Conservation (phyloP, 768 basidiomycete species). For the Amanita pallidorosea region DNA sequence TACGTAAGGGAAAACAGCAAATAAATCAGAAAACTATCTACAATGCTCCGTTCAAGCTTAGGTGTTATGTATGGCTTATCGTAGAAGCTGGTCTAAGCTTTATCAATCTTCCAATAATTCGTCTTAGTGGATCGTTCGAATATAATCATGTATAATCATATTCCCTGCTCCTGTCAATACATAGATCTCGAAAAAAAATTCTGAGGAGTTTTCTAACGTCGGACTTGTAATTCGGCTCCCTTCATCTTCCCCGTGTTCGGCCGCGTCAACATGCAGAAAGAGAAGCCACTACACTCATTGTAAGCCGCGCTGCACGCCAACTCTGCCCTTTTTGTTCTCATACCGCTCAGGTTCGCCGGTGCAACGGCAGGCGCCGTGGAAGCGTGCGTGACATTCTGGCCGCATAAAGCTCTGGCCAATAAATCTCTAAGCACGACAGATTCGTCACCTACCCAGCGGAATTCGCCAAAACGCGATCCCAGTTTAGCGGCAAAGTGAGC, state of each 20-base stretch:
- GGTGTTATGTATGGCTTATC: no score
- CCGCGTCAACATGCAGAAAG: constrained; percentile 26
- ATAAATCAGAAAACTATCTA: no score
- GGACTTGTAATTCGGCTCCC: background rate
- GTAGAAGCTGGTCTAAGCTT: no score
- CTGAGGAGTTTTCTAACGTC: background rate
- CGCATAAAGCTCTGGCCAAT: background rate
- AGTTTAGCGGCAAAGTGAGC: constrained; percentile 71
- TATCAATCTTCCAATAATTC: no score
- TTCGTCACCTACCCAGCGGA: constrained; percentile 86
- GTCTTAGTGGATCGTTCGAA: no score
- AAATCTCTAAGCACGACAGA: constrained; percentile 22
- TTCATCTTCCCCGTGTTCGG: background rate
- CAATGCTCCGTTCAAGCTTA: no score
- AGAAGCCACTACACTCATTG: constrained; percentile 80
- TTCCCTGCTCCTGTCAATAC: no score
- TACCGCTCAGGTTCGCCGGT: constrained; percentile 53
- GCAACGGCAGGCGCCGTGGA: constrained; percentile 89
- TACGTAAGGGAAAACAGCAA: no score
- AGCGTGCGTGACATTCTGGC: constrained; percentile 43
- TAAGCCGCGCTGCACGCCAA: constrained; percentile 12
- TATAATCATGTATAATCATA: no score
- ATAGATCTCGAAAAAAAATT: no score
- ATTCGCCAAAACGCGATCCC: constrained; percentile 88
- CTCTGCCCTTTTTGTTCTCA: background rate